These are phyloP conservation scores for Colletotrichum limetticola DNA, from an alignment of 2,329 filamentous ascomycete genomes.

Conservation along the genomic window DNA sequence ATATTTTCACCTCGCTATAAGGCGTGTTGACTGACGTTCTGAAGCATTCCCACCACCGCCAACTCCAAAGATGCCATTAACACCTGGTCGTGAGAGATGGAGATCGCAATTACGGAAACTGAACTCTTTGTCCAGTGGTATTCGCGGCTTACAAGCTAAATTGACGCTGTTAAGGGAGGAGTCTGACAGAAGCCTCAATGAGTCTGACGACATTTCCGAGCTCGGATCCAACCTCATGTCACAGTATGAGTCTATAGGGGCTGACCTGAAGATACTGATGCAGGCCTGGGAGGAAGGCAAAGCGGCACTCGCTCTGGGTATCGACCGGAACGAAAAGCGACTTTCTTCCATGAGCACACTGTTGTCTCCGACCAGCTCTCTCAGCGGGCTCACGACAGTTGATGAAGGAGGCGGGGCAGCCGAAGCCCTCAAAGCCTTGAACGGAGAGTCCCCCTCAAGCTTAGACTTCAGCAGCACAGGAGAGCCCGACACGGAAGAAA, in stretches of 20 bases:
- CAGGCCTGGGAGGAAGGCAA: slow-evolving; percentile 90
- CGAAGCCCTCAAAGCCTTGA: slow-evolving; percentile 73
- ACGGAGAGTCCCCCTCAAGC: slow-evolving; percentile 70
- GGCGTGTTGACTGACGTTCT: slow-evolving; percentile 25
- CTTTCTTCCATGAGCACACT: slow-evolving; percentile 70
- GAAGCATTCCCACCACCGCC: slow-evolving; percentile 64
- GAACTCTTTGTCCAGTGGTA: slow-evolving; percentile 87
- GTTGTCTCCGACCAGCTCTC: slow-evolving; percentile 68
- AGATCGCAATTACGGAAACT: slow-evolving; percentile 89
- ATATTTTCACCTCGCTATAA: no score
- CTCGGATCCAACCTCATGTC: slow-evolving; percentile 82
- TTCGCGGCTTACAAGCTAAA: slow-evolving; percentile 92
- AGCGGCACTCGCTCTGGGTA: slow-evolving; percentile 81
- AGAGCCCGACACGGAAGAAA: slow-evolving; percentile 76
- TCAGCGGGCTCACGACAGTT: slow-evolving; percentile 75
- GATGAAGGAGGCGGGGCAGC: slow-evolving; percentile 58
- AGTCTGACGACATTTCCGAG: slow-evolving; percentile 77
- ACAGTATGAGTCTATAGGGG: slow-evolving; percentile 95
- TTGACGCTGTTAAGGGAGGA: slow-evolving; percentile 92
- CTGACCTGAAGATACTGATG: slow-evolving; percentile 83
- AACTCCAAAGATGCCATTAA: slow-evolving; percentile 69
- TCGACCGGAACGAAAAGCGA: slow-evolving; percentile 82
- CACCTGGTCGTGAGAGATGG: slow-evolving; percentile 84
- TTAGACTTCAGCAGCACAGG: slow-evolving; percentile 65
- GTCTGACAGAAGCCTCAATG: slow-evolving; percentile 81